Percentiles rank a stretch among this genome's conserved stretches.
These are phyloP conservation scores for Pilobolus umbonatus DNA, from an alignment of 192 early-diverging fungal species.

Conservation along the genomic window DNA sequence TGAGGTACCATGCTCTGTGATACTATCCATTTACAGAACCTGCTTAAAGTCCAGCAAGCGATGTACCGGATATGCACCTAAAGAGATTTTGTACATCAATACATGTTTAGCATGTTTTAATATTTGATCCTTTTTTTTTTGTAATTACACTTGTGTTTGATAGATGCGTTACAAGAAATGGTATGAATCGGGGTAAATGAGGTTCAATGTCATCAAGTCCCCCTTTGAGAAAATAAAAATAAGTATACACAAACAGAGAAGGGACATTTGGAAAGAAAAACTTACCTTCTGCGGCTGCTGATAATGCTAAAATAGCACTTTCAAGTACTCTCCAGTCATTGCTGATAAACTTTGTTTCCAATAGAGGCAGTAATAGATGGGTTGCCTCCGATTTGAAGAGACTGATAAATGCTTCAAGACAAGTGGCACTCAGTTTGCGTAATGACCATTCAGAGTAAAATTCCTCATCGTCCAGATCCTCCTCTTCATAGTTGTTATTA, in stretches of 20 bases:
- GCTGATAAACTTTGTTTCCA: conserved; percentile 74
- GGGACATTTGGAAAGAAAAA: no score
- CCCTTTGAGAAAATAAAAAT: conserved; percentile 4
- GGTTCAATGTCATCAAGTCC: conserved; percentile 80
- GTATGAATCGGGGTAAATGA: conserved; percentile 80
- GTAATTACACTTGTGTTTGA: conserved; percentile 63
- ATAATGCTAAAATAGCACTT: conserved; percentile 92
- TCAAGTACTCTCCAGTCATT: conserved; percentile 89
- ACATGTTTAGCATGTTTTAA: background rate
- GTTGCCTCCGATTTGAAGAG: conserved; percentile 82
- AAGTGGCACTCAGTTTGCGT: conserved; percentile 94
- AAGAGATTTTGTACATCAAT: background rate
- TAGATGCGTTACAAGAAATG: conserved; percentile 73
- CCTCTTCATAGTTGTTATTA: conserved; percentile 1
- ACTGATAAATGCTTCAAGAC: conserved; percentile 86
- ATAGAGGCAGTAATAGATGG: conserved; percentile 73
- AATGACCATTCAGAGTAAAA: conserved; percentile 92
- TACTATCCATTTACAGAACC: conserved; percentile 55
- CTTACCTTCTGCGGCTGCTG: conserved; percentile 90
- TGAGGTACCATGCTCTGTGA: conserved; percentile 4
- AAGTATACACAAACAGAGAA: background rate
- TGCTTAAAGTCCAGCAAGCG: conserved; percentile 96
- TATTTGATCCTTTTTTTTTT: background rate
- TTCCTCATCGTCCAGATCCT: conserved; percentile 2
- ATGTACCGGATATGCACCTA: conserved; percentile 90